Evolutionary conservation across 805 yeast species (phyloP).

Genomic region (Kuraishia cidri): DNA sequence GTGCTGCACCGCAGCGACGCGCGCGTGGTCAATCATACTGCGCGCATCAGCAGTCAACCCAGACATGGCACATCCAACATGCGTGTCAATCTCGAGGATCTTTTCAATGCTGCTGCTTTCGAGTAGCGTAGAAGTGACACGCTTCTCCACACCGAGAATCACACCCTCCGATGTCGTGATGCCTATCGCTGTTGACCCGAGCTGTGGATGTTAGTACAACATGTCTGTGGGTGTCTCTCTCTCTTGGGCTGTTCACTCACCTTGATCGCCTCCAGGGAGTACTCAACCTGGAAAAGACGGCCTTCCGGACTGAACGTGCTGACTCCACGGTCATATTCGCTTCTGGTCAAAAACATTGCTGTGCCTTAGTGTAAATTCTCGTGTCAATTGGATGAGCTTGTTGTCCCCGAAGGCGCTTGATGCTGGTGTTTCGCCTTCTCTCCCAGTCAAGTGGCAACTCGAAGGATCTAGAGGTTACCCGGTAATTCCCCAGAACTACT

Average conservation of each 20-base stretch:
- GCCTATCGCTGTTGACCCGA: constrained; percentile 98
- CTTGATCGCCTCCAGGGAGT: constrained; percentile 94
- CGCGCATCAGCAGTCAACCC: constrained; percentile 98
- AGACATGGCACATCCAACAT: constrained; percentile 97
- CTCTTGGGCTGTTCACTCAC: constrained; percentile 20
- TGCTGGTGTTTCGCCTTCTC: too few relatives aligned
- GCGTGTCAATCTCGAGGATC: constrained; percentile 88
- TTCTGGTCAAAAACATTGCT: constrained; percentile 92
- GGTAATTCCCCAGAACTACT: too few relatives aligned
- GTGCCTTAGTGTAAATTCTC: background rate
- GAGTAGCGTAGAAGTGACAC: constrained; percentile 86
- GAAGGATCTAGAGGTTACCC: too few relatives aligned
- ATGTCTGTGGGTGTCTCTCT: background rate
- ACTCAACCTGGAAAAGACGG: constrained; percentile 94
- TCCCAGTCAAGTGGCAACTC: too few relatives aligned
- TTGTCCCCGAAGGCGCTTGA: too few relatives aligned
- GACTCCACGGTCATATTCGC: constrained; percentile 98
- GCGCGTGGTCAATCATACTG: constrained; percentile 97
- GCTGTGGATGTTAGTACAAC: constrained; percentile 13
- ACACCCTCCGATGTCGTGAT: constrained; percentile 94
- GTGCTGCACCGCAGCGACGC: constrained; percentile 84
- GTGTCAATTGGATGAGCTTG: background rate
- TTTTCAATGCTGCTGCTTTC: constrained; percentile 94
- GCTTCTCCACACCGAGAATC: constrained; percentile 91
- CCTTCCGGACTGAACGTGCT: constrained; percentile 99